A percentile compares a stretch with the other conserved stretches of the same genome.
phyloP scores from a whole-genome alignment of 2,329 filamentous ascomycete species.

The Beauveria varroae region DNA sequence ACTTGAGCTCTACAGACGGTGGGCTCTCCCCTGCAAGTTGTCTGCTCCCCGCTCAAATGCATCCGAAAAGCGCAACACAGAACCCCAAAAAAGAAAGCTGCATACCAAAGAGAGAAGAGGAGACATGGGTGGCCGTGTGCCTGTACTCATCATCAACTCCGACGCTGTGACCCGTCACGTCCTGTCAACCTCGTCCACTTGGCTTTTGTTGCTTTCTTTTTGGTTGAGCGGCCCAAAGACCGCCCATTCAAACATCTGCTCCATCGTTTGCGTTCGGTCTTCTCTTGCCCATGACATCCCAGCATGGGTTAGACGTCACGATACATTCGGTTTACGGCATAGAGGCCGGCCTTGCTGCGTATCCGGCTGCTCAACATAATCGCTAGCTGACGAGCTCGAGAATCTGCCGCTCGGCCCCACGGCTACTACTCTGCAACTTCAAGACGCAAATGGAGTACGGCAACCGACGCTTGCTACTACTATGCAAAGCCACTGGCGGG shows the following conservation, averaged over 20 bases:
- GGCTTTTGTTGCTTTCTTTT: neutral
- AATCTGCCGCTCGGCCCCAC: neutral
- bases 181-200: neutral
- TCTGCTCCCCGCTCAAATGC: slow-evolving; percentile 6
- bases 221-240: neutral
- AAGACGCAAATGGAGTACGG: neutral
- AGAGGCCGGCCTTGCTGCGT: neutral
- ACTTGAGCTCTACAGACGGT: neutral
- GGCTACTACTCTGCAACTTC: neutral
- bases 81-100: slow-evolving; percentile 12
- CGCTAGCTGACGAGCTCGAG: neutral
- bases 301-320: neutral
- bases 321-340: neutral
- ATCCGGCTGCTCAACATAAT: neutral
- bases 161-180: neutral
- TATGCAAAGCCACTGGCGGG: neutral
- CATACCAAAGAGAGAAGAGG: slow-evolving; percentile 11
- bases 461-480: neutral
- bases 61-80: slow-evolving; percentile 12
- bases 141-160: neutral
- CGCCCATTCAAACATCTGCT: neutral
- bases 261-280: neutral
- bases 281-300: neutral
- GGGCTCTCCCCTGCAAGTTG: slow-evolving; percentile 8
- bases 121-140: slow-evolving; percentile 5